Evolutionary conservation across 73 alveolate species (phyloP).

Genomic region (Tetrahymena thermophila): DNA sequence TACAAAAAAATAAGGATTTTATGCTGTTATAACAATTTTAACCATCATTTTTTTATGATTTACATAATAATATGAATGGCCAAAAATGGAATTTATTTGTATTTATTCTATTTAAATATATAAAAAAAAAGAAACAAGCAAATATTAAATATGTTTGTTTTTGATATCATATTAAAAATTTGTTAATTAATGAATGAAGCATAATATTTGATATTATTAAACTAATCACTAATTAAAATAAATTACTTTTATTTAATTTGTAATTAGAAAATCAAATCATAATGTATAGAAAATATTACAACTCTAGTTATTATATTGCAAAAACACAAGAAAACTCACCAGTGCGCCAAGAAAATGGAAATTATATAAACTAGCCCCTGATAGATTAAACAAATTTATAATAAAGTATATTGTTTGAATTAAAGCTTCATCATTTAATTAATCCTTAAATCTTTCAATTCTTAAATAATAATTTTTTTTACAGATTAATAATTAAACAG

Average conservation of each 20-base stretch:
- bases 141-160: no score
- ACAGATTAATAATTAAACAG: not conserved
- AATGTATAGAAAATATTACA: not conserved
- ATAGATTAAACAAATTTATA: not conserved
- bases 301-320: not conserved
- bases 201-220: no score
- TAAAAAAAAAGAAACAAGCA: not conserved
- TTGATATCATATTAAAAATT: no score
- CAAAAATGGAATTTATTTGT: not conserved
- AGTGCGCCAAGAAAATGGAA: not conserved
- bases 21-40: no score
- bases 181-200: not conserved
- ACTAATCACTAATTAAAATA: no score
- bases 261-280: not conserved
- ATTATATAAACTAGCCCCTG: not conserved
- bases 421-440: not conserved
- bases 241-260: not conserved
- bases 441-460: not conserved
- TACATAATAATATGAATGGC: not conserved
- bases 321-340: not conserved
- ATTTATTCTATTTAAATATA: not conserved
- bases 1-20: no score
- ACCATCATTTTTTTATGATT: not conserved
- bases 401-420: not conserved
- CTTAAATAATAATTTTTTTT: no score